These are phyloP conservation scores for Penicillium psychrofluorescens DNA, from an alignment of 495 filamentous ascomycete species.

Conservation along the genomic window DNA sequence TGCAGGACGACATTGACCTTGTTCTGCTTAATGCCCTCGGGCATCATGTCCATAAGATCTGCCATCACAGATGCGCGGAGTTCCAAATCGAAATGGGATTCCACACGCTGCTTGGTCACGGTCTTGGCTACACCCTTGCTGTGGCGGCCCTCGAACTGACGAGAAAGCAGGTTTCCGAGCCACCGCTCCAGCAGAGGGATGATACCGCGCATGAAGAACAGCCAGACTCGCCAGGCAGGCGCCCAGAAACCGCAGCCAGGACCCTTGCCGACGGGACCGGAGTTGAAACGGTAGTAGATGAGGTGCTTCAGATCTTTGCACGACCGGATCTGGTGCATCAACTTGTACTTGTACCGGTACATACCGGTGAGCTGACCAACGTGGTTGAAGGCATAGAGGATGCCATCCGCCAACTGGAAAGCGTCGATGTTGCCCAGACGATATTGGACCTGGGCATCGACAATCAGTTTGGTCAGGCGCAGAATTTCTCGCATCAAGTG, in stretches of 20 bases:
- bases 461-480: conserved; percentile 95
- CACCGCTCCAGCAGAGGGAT: conserved; percentile 95
- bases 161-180: conserved; percentile 93
- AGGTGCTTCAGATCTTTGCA: conserved; percentile 99
- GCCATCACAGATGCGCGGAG: conserved; percentile 97
- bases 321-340: conserved; percentile 99
- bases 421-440: conserved; percentile 97
- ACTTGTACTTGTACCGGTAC: conserved; percentile 99
- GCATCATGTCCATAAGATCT: conserved; percentile 99
- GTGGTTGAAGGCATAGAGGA: conserved; percentile 98
- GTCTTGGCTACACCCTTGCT: conserved; percentile 99
- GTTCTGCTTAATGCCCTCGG: conserved; percentile 98
- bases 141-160: conserved; percentile 98
- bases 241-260: conserved; percentile 99
- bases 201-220: conserved; percentile 99
- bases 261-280: conserved; percentile 93
- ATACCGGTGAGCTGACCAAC: conserved; percentile 98
- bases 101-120: conserved; percentile 97
- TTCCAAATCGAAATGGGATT: conserved; percentile 98
- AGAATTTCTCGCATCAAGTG: conserved; percentile 98
- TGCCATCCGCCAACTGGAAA: conserved; percentile 97
- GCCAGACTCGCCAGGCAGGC: conserved; percentile 96
- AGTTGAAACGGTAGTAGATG: conserved; percentile 99
- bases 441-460: conserved; percentile 98
- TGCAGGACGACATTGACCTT: conserved; percentile 98